Percentiles rank a stretch among this genome's conserved stretches.
Conservation (phyloP, 768 basidiomycete genomes). For the Clitopilus hobsonii region DNA sequence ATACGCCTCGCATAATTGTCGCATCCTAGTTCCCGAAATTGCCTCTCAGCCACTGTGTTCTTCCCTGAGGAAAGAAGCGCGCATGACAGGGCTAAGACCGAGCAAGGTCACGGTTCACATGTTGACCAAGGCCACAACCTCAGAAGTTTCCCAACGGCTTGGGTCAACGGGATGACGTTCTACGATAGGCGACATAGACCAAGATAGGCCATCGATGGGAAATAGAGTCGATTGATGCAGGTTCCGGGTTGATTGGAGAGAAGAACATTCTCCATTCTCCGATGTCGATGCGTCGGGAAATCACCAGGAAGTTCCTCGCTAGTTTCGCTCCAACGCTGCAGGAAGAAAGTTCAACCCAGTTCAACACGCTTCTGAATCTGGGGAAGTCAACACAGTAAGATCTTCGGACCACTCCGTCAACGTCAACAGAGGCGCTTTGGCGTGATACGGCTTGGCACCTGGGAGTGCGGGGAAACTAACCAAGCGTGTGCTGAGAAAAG, state of each 20-base stretch:
- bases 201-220: background rate
- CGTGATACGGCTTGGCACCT: background rate
- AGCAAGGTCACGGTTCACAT: background rate
- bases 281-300: background rate
- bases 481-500: too few relatives aligned
- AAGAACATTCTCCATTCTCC: background rate
- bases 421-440: background rate
- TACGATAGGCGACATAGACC: background rate
- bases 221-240: background rate
- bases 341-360: background rate
- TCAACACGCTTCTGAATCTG: too few relatives aligned
- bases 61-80: background rate
- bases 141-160: background rate
- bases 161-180: background rate
- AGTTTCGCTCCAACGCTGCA: background rate
- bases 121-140: background rate
- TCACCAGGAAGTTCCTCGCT: background rate
- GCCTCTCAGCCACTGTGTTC: background rate
- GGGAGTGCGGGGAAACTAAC: background rate
- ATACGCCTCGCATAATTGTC: constrained; percentile 9
- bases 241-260: background rate
- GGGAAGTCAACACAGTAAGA: background rate
- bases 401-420: background rate
- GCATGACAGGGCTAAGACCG: background rate
- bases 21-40: background rate